These are phyloP conservation scores for Apophysomyces variabilis DNA, from an alignment of 371 early-diverging fungal species.

Conservation along the genomic window DNA sequence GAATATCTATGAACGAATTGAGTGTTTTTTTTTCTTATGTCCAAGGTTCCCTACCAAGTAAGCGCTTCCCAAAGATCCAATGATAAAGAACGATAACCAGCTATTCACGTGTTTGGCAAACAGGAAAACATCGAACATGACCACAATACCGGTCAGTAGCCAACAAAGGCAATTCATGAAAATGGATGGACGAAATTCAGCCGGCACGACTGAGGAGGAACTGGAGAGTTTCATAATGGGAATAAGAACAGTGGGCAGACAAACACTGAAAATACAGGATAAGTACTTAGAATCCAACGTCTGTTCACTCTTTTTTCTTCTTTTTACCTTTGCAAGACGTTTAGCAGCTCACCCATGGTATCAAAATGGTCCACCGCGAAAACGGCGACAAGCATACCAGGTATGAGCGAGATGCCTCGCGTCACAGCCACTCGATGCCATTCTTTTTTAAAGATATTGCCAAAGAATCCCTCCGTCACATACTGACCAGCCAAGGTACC, in stretches of 20 bases:
- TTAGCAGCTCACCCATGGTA: slow-evolving; percentile 68
- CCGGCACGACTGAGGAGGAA: slow-evolving; percentile 43
- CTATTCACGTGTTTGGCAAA: slow-evolving; percentile 40
- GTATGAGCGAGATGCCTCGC: slow-evolving; percentile 67
- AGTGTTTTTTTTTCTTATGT: too few relatives aligned
- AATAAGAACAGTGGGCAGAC: slow-evolving; percentile 73
- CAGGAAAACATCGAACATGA: slow-evolving; percentile 55
- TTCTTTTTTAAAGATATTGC: slow-evolving; percentile 61
- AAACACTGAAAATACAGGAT: slow-evolving; percentile 41
- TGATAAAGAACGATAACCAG: slow-evolving; percentile 15
- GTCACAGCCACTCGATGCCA: slow-evolving; percentile 74
- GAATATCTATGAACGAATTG: slow-evolving; percentile 14
- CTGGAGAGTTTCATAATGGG: slow-evolving; percentile 69
- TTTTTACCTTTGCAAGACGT: slow-evolving; percentile 60
- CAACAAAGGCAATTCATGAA: slow-evolving; percentile 30
- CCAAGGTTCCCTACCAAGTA: background rate
- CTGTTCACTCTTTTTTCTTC: background rate
- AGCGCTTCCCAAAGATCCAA: slow-evolving; percentile 15
- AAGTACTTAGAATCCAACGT: background rate
- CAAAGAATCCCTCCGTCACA: slow-evolving; percentile 76
- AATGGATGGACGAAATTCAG: slow-evolving; percentile 47
- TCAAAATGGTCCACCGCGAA: slow-evolving; percentile 67
- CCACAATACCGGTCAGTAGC: slow-evolving; percentile 43
- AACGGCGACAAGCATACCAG: slow-evolving; percentile 68
- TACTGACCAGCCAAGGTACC: slow-evolving; percentile 79